Evolutionary conservation across 2,329 filamentous ascomycete species (phyloP), one percentile per base, ranked within the genome.

Genomic region (Karstenula rhodostoma): DNA sequence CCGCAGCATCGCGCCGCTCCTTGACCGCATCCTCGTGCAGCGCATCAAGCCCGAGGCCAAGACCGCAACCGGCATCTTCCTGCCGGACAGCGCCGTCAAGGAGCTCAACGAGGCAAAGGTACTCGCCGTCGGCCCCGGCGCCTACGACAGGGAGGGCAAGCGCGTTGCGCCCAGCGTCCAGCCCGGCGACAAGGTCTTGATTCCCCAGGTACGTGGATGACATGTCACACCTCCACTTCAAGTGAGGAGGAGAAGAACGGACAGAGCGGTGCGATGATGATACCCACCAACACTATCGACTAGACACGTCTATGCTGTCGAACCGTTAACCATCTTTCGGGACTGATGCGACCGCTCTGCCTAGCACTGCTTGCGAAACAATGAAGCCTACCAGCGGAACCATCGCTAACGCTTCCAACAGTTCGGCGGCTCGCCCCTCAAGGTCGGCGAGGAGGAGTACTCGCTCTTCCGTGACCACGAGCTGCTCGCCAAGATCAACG

Each of bases 291-390:
- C 81, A 82, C 84, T 83, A 72, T 90, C 92, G 92, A 94, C 94
- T 98, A 99, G 95, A 92, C 91, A 84, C 72, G 92, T 94, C 95
- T 81, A 96, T 99, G 95, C 86, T 96, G 94, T 97, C 93, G 92
- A 91, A 87, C 87, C 86, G 87, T 93, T 89, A 92, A 96, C 92
- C 93, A 96, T 96, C 93, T 97, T 97, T 97, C 93, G 93, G 94
- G 93, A 92, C 93, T 97, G 95, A 98, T 68, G 65, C 71, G 64
- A 70, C 71, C 64, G 67, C 66, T 69, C 66, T 70, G 15, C 37
- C 22, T 19, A 7, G n/a, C 15, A 17, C 8, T 12, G 4, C 4
- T 44, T 3, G 8, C 19, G 23, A 12, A 23, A 12, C 8, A 23
- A 7, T 10, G 4, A 8, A 17, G 3, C 5, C 3, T 23, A 4